A percentile compares a stretch with the other conserved stretches of the same genome.
Evolutionary conservation across 148 eudicot genomes (phyloP).

Genomic region (Rhododendron mucronatum): DNA sequence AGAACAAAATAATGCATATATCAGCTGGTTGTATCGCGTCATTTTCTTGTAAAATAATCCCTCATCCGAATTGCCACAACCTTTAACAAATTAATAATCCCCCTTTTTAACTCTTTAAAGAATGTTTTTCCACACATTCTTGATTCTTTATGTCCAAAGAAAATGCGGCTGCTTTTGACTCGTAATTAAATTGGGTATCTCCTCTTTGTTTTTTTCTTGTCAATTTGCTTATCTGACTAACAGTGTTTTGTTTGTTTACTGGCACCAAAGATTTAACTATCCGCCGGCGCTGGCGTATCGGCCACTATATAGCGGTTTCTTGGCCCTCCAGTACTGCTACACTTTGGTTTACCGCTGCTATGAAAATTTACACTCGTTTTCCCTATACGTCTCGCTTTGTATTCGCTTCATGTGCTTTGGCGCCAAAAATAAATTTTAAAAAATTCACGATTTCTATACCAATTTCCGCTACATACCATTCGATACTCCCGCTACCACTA

Average conservation of each 20-base stretch:
- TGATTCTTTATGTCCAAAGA: neutral
- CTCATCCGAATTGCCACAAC: conserved; percentile 12
- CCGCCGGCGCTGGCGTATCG: too few species aligned
- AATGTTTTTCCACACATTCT: neutral
- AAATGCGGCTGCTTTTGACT: neutral
- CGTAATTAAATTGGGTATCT: neutral
- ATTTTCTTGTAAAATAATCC: neutral
- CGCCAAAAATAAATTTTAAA: too few species aligned
- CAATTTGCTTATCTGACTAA: conserved; percentile 16
- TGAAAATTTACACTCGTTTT: too few species aligned
- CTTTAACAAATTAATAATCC: neutral
- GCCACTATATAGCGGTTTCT: too few species aligned
- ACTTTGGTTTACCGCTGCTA: too few species aligned
- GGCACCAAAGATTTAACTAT: neutral
- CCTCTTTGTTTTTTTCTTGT: neutral
- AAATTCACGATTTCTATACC: too few species aligned
- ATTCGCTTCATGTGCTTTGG: too few species aligned
- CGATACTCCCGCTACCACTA: too few species aligned
- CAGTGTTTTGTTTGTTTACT: neutral
- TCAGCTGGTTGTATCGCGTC: neutral
- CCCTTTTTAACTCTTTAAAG: neutral
- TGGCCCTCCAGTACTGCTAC: too few species aligned
- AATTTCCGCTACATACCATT: too few species aligned
- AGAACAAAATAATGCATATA: neutral
- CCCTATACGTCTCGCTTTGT: too few species aligned